phyloP scores from a whole-genome alignment of 805 yeast species.

The Myxozyma sirexii region DNA sequence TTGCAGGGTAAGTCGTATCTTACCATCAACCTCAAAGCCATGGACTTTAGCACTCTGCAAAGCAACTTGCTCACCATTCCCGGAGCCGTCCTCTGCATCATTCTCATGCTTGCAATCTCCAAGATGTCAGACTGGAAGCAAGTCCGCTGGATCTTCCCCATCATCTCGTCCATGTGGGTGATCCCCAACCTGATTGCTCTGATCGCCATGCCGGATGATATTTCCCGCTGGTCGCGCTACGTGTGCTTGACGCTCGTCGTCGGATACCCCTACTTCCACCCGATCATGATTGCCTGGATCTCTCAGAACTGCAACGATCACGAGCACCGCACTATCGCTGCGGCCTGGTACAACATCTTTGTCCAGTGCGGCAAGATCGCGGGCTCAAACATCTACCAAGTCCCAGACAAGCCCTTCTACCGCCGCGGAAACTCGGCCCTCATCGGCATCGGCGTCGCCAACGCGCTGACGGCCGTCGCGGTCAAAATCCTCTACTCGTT shows the following conservation, averaged over 20 bases:
- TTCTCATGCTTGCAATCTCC: constrained; percentile 38
- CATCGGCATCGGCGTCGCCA: constrained; percentile 35
- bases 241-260: constrained; percentile 40
- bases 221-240: constrained; percentile 32
- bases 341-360: constrained; percentile 66
- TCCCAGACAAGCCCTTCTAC: constrained; percentile 61
- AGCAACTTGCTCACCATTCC: constrained; percentile 59
- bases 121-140: constrained; percentile 24
- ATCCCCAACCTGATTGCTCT: constrained; percentile 38
- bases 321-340: constrained; percentile 61
- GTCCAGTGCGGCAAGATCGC: constrained; percentile 62
- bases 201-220: constrained; percentile 16
- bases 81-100: constrained; percentile 39
- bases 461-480: constrained; percentile 37
- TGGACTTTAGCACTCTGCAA: constrained; percentile 56
- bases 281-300: constrained; percentile 60
- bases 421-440: constrained; percentile 54
- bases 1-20: constrained; percentile 36
- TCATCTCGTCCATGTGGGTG: constrained; percentile 27
- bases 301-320: constrained; percentile 66
- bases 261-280: constrained; percentile 54
- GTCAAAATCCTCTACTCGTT: constrained; percentile 42
- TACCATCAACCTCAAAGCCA: constrained; percentile 51
- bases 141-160: constrained; percentile 29
- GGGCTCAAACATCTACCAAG: constrained; percentile 58